Evolutionary conservation across 2,329 filamentous ascomycete genomes (phyloP), one percentile per base, ranked within the genome.

Genomic region (Trichoderma sp.): DNA sequence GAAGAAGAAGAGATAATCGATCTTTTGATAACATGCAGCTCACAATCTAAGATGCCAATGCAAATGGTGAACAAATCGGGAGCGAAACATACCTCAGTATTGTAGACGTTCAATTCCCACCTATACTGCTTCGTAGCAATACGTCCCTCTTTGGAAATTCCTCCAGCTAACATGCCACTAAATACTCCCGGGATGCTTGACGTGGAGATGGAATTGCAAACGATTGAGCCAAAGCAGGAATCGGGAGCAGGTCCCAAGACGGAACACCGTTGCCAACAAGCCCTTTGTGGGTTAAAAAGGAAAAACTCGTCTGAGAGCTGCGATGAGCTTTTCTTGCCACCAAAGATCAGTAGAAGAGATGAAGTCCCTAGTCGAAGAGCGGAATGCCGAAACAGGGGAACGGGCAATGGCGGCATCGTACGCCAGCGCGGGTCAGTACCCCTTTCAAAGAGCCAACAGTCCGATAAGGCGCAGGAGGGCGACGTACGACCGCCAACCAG

Each of bases 401-500:
- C 77, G 0, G 91, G 91, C n/a, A 97, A 84, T 76, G 89, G 86
- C 72, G 91, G 85, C 15, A 89, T 86, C 74, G 84, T 86, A 72
- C 85, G 84, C 94, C 94, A 97, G 15, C 77, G 79, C 57, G 80
- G 80, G 2, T 77, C 74, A 4, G 84, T 84, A 14, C 76, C 77
- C 65, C 86, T 86, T 67, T 87, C 85, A 74, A 91, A 89, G 2
- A 94, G 76, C 93, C 93, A 98, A 76, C 92, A 94, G 79, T 96
- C 93, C 43, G 84, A 84, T 56, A 93, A 83, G 1, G 90, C 90
- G 34, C 86, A 86, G 14, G 90, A 85, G 5, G 95, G 94, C 8
- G 93, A 95, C n/a, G 87, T 86, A 72, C 95, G 88, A 6, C 95
- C 95, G 28, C 95, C 95, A 34, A 89, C 86, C 61, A 97, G 83